These are phyloP conservation scores for Skeletonema potamos DNA, from an alignment of 108 stramenopile genomes.

Conservation along the genomic window DNA sequence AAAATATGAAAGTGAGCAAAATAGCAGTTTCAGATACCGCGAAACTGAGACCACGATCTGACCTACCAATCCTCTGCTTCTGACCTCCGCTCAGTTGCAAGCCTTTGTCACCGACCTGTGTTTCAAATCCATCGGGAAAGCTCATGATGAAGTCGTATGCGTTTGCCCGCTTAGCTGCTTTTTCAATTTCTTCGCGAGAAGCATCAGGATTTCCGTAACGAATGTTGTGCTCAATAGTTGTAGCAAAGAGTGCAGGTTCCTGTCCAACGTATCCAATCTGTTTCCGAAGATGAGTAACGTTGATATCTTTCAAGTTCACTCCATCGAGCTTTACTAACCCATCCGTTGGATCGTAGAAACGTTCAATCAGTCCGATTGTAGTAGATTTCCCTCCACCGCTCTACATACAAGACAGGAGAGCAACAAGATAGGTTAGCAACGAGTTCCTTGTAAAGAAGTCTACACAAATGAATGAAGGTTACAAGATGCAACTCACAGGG, in stretches of 20 bases:
- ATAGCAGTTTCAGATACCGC: background rate
- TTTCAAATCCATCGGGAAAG: conserved; percentile 81
- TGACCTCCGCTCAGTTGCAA: conserved; percentile 90
- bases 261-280: conserved; percentile 92
- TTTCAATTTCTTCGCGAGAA: conserved; percentile 68
- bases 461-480: too few species aligned
- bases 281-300: conserved; percentile 75
- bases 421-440: too few species aligned
- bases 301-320: conserved; percentile 75
- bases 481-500: too few species aligned
- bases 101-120: conserved; percentile 87
- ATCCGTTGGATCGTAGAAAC: conserved; percentile 88
- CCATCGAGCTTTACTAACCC: conserved; percentile 88
- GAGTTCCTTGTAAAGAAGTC: too few species aligned
- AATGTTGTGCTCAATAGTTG: conserved; percentile 91
- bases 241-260: conserved; percentile 92
- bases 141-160: conserved; percentile 85
- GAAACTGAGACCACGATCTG: background rate
- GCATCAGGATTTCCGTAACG: conserved; percentile 71
- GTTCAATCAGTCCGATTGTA: conserved; percentile 72
- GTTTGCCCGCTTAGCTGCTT: conserved; percentile 88
- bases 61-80: conserved; percentile 84
- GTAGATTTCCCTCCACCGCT: conserved; percentile 82
- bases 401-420: too few species aligned
- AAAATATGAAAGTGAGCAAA: background rate